Evolutionary conservation across 495 filamentous ascomycete species (phyloP).

Genomic region (Lasiosphaeris hirsuta): DNA sequence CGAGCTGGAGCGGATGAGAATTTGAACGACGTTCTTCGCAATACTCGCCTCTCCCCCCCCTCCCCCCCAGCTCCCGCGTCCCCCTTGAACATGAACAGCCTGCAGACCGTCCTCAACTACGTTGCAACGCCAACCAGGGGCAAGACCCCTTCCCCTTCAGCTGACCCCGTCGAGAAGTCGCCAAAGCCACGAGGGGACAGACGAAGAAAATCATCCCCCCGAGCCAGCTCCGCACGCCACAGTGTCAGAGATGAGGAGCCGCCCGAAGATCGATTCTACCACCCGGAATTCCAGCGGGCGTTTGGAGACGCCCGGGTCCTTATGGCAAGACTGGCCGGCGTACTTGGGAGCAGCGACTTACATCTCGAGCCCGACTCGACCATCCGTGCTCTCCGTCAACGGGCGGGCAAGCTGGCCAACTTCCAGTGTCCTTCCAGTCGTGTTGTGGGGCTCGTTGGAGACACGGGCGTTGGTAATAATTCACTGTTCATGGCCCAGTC

Average conservation of each 20-base stretch:
- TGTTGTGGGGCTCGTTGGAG: constrained; percentile 40
- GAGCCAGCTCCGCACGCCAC: constrained; percentile 12
- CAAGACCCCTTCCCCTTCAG: no score
- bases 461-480: constrained; percentile 35
- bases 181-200: background rate
- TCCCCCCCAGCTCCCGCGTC: no score
- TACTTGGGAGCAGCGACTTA: constrained; percentile 30
- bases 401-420: constrained; percentile 24
- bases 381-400: constrained; percentile 28
- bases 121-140: no score
- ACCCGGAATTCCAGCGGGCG: constrained; percentile 30
- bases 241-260: constrained; percentile 34
- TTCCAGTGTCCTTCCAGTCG: constrained; percentile 36
- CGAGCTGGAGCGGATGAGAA: no score
- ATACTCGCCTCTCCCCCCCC: no score
- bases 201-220: constrained; percentile 15
- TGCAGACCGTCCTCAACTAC: no score
- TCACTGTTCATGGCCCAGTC: no score
- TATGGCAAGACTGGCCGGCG: constrained; percentile 24
- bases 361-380: constrained; percentile 32
- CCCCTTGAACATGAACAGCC: no score
- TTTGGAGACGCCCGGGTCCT: constrained; percentile 26
- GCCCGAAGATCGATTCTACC: constrained; percentile 32
- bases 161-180: no score
- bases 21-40: no score